These are phyloP conservation scores for Solanum hybrid DNA, from an alignment of 305 asterid species.

Conservation along the genomic window DNA sequence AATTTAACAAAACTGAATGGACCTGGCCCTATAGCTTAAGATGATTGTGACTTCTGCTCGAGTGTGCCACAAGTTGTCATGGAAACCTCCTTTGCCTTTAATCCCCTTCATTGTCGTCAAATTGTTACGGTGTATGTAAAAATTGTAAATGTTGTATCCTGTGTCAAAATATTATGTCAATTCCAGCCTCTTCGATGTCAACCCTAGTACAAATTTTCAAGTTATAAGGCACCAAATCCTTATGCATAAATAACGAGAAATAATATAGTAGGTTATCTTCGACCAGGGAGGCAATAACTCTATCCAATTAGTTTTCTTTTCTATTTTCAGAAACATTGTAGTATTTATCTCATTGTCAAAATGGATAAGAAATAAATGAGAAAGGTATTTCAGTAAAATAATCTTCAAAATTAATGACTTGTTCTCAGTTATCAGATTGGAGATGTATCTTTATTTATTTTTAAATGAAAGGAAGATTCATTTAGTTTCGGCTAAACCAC, in stretches of 20 bases:
- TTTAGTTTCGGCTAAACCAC: neutral
- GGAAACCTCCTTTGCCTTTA: neutral
- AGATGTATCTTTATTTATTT: neutral
- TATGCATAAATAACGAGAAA: neutral
- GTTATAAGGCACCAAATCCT: neutral
- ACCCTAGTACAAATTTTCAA: neutral
- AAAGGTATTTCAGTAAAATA: neutral
- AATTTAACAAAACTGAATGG: neutral
- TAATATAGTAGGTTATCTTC: neutral
- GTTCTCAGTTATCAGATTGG: neutral
- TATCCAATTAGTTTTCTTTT: neutral
- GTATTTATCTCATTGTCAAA: neutral
- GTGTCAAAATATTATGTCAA: neutral
- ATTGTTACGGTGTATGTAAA: neutral
- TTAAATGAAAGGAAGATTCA: neutral
- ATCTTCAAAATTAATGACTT: neutral
- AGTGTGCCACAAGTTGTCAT: neutral
- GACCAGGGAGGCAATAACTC: neutral
- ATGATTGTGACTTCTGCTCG: neutral
- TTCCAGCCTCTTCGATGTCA: neutral
- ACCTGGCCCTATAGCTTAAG: neutral
- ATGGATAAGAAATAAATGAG: neutral
- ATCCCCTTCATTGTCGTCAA: neutral
- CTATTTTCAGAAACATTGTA: neutral
- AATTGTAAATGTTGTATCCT: neutral